These are phyloP conservation scores for Magnaporthiopsis rhizophila DNA, from an alignment of 2,329 filamentous ascomycete species.

Conservation along the genomic window DNA sequence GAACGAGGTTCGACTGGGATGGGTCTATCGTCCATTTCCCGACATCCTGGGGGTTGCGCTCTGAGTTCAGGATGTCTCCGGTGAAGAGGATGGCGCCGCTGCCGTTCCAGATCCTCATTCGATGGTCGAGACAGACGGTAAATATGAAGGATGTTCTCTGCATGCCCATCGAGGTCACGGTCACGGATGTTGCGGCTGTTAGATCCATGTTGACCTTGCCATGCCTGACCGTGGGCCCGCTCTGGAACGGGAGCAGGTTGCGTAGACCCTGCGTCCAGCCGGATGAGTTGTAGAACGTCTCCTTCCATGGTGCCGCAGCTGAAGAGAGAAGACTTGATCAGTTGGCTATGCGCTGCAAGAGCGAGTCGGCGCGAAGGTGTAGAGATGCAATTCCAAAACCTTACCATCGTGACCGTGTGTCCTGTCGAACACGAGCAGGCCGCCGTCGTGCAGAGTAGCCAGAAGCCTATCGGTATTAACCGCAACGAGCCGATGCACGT, in stretches of 20 bases:
- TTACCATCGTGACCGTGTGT: slow-evolving; percentile 39
- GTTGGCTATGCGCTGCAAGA: not conserved
- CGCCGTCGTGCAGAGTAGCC: slow-evolving; percentile 73
- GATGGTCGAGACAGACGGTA: slow-evolving; percentile 83
- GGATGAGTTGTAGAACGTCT: slow-evolving; percentile 65
- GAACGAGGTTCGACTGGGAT: slow-evolving; percentile 67
- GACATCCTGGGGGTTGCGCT: slow-evolving; percentile 57
- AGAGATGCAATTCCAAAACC: slow-evolving; percentile 13
- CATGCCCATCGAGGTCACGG: slow-evolving; percentile 43
- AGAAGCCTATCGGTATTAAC: slow-evolving; percentile 66
- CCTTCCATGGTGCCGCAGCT: slow-evolving; percentile 47
- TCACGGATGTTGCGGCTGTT: slow-evolving; percentile 57
- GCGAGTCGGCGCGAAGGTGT: not conserved
- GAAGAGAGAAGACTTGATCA: slow-evolving; percentile 7
- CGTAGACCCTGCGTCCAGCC: slow-evolving; percentile 62
- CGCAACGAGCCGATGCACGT: slow-evolving; percentile 73
- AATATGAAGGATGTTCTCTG: slow-evolving; percentile 51
- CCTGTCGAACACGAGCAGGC: slow-evolving; percentile 62
- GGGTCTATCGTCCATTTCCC: slow-evolving; percentile 74
- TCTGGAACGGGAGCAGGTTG: slow-evolving; percentile 59
- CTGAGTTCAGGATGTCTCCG: slow-evolving; percentile 67
- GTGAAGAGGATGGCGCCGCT: slow-evolving; percentile 70
- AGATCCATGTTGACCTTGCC: slow-evolving; percentile 58
- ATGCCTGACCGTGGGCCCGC: slow-evolving; percentile 54
- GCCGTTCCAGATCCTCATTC: slow-evolving; percentile 82